These are phyloP conservation scores for Fraxinus albicans DNA, from an alignment of 305 asterid species.

Conservation along the genomic window DNA sequence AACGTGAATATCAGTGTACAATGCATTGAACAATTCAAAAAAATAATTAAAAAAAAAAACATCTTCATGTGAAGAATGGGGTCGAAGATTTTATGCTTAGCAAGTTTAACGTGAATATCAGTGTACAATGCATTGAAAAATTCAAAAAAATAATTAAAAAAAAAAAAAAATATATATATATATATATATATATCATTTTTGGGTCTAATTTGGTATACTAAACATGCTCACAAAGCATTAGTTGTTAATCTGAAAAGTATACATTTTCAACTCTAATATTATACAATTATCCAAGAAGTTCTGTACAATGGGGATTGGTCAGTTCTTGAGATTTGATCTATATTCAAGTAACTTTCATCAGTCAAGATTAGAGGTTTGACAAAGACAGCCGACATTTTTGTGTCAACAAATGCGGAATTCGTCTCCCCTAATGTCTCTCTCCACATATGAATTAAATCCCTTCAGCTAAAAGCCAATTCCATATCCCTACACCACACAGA, in stretches of 20 bases:
- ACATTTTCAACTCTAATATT: background rate
- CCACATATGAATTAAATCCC: background rate
- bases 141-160: too few relatives aligned
- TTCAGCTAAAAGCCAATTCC: background rate
- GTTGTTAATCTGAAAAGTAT: too few relatives aligned
- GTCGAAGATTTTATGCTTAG: too few relatives aligned
- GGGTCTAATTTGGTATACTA: too few relatives aligned
- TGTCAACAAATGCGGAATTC: constrained; percentile 7
- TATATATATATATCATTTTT: too few relatives aligned
- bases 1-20: too few relatives aligned
- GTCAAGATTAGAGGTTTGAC: constrained; percentile 18
- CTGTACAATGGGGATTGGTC: background rate
- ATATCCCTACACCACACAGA: background rate
- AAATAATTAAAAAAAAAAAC: too few relatives aligned
- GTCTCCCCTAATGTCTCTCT: background rate
- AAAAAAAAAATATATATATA: too few relatives aligned
- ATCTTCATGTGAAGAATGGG: background rate
- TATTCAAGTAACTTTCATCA: background rate
- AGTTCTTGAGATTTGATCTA: background rate
- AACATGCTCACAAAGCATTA: too few relatives aligned
- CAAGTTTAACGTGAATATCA: too few relatives aligned
- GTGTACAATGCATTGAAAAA: too few relatives aligned
- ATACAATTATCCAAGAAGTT: background rate
- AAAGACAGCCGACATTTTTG: constrained; percentile 19
- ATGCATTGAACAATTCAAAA: too few relatives aligned